A percentile compares a stretch with the other conserved stretches of the same genome.
Conservation (phyloP, 352 stramenopile species). For the Phytophthora cactorum region DNA sequence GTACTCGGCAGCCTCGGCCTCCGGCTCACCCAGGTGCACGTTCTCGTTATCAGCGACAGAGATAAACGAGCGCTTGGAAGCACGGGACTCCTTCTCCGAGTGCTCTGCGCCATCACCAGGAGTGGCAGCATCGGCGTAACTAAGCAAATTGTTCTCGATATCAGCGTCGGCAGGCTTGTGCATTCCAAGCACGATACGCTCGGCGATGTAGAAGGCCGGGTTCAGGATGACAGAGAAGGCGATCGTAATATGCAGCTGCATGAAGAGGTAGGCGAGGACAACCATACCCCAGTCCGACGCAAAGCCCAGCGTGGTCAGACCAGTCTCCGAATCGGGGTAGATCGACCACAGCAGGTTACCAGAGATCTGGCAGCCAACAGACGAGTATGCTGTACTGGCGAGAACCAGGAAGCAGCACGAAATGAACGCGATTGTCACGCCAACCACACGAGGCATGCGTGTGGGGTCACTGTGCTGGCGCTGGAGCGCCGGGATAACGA, state of each 20-base stretch:
- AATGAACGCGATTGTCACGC: constrained; percentile 48
- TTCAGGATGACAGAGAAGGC: constrained; percentile 61
- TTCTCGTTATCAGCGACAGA: constrained; percentile 50
- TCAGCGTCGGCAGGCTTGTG: constrained; percentile 40
- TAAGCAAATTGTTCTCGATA: constrained; percentile 35
- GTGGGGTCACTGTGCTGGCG: constrained; percentile 55
- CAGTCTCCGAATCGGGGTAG: constrained; percentile 37
- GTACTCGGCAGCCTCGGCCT: constrained; percentile 39
- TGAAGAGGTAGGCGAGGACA: constrained; percentile 60
- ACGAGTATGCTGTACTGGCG: constrained; percentile 44
- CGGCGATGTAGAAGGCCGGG: constrained; percentile 52
- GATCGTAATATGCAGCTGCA: constrained; percentile 67
- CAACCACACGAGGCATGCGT: constrained; percentile 59
- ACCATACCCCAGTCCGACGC: constrained; percentile 42
- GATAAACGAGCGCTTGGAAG: constrained; percentile 48
- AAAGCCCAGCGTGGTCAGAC: constrained; percentile 45
- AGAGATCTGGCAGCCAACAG: constrained; percentile 59
- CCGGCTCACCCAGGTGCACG: constrained; percentile 20
- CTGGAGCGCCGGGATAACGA: constrained; percentile 54
- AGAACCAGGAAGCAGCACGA: constrained; percentile 51
- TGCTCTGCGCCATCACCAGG: constrained; percentile 19
- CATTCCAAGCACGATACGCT: constrained; percentile 58
- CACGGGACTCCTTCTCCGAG: constrained; percentile 27
- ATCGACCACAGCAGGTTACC: constrained; percentile 63
- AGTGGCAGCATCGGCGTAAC: constrained; percentile 22